Evolutionary conservation across 1,139 yeast genomes (phyloP).

Genomic region (Hanseniaspora gamundiae): DNA sequence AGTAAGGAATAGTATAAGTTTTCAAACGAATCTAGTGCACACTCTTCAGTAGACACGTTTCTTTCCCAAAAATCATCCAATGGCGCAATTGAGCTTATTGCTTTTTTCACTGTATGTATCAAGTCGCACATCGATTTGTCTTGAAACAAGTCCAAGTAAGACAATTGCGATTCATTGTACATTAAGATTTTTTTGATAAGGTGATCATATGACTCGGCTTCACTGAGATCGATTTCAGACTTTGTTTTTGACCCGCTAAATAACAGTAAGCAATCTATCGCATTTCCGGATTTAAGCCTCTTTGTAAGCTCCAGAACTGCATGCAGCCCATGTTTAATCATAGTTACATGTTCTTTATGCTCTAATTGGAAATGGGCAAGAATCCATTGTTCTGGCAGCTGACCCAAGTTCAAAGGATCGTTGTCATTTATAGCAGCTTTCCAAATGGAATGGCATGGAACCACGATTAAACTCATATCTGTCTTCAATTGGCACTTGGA

Average conservation of each 20-base stretch:
- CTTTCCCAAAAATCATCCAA: constrained; percentile 8
- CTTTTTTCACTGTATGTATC: neutral
- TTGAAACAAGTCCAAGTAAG: neutral
- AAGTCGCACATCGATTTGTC: neutral
- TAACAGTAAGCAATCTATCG: constrained; percentile 26
- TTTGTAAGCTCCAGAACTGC: constrained; percentile 25
- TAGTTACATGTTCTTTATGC: constrained; percentile 55
- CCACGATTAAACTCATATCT: constrained; percentile 29
- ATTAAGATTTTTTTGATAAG: constrained; percentile 1
- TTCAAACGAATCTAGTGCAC: constrained; percentile 73
- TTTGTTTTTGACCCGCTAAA: constrained; percentile 75
- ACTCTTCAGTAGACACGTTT: constrained; percentile 39
- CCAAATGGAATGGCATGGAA: constrained; percentile 68
- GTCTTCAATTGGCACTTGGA: neutral
- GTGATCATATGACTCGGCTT: constrained; percentile 3
- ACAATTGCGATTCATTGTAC: neutral
- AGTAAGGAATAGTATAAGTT: constrained; percentile 55
- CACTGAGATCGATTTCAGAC: constrained; percentile 30
- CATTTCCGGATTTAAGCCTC: constrained; percentile 17
- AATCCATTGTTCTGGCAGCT: constrained; percentile 41
- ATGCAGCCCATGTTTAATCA: constrained; percentile 46
- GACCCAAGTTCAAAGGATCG: constrained; percentile 28
- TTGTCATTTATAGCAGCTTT: constrained; percentile 17
- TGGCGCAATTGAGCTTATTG: neutral
- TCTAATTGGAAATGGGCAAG: constrained; percentile 56